phyloP scores from a whole-genome alignment of 75 land plant species.

The Larix kaempferi region DNA sequence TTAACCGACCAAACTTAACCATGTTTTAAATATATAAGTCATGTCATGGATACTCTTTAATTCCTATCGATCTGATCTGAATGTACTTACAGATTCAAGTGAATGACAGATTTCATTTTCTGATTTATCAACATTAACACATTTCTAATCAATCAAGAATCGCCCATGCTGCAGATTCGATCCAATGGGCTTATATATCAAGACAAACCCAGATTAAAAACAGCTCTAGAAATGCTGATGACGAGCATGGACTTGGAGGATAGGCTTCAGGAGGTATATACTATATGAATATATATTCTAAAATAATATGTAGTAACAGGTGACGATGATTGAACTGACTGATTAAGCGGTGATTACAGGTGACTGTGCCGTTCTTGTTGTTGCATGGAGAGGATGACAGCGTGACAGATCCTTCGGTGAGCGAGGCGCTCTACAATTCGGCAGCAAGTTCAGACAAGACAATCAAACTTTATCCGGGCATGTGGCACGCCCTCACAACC shows the following conservation, averaged over 20 bases:
- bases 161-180: slow-evolving; percentile 47
- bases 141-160: too few relatives aligned
- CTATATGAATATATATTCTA: too few relatives aligned
- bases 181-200: slow-evolving; percentile 80
- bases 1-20: too few relatives aligned
- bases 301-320: not conserved
- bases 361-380: slow-evolving; percentile 74
- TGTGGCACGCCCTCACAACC: too few relatives aligned
- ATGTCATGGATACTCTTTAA: too few relatives aligned
- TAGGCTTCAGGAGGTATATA: slow-evolving; percentile 54
- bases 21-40: too few relatives aligned
- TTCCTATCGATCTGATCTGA: too few relatives aligned
- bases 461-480: slow-evolving; percentile 55
- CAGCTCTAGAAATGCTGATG: slow-evolving; percentile 80
- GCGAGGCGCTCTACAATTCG: slow-evolving; percentile 57
- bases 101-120: too few relatives aligned
- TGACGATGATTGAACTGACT: not conserved
- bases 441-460: slow-evolving; percentile 71
- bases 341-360: slow-evolving; percentile 22
- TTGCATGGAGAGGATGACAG: slow-evolving; percentile 76
- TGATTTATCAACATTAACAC: too few relatives aligned
- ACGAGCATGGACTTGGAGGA: slow-evolving; percentile 76
- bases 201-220: slow-evolving; percentile 79
- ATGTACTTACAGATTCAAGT: too few relatives aligned
- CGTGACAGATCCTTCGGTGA: slow-evolving; percentile 81